Evolutionary conservation across 495 filamentous ascomycete species (phyloP).

Genomic region (Aspergillus leporis): DNA sequence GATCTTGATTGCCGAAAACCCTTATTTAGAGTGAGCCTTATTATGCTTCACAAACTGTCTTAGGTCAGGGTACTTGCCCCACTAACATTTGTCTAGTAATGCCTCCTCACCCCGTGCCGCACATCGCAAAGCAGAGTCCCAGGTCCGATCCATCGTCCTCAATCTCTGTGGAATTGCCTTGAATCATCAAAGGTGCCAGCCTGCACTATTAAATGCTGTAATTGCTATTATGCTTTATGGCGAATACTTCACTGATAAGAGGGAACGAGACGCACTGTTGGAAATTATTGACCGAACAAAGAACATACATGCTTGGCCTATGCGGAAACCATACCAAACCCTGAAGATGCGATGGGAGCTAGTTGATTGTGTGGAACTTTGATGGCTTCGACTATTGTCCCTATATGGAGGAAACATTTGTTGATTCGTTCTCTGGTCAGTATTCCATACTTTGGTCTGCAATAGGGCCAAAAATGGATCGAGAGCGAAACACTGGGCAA

Average conservation of each 20-base stretch:
- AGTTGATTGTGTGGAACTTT: too few species aligned
- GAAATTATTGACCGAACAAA: not conserved
- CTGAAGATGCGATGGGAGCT: not conserved
- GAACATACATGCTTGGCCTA: not conserved
- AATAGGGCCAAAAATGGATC: too few species aligned
- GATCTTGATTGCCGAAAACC: conserved; percentile 28
- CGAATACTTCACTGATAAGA: conserved; percentile 28
- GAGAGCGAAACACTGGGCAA: too few species aligned
- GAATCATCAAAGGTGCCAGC: conserved; percentile 16
- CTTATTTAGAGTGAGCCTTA: not conserved
- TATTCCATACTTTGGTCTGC: too few species aligned
- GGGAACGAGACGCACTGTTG: conserved; percentile 21
- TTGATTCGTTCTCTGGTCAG: too few species aligned
- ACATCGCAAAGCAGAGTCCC: conserved; percentile 27
- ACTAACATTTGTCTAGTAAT: conserved; percentile 7
- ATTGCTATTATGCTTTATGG: conserved; percentile 28
- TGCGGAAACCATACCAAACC: not conserved
- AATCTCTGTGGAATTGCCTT: conserved; percentile 28
- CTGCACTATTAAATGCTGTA: conserved; percentile 30
- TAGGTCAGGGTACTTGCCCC: too few species aligned
- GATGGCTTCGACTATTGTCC: too few species aligned
- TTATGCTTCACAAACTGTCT: not conserved
- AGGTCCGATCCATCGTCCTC: conserved; percentile 28
- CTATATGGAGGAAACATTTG: too few species aligned
- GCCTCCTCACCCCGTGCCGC: conserved; percentile 14